Percentiles rank a stretch among this genome's conserved stretches.
Evolutionary conservation across 768 basidiomycete genomes (phyloP).

Genomic region (Piloderma croceum): DNA sequence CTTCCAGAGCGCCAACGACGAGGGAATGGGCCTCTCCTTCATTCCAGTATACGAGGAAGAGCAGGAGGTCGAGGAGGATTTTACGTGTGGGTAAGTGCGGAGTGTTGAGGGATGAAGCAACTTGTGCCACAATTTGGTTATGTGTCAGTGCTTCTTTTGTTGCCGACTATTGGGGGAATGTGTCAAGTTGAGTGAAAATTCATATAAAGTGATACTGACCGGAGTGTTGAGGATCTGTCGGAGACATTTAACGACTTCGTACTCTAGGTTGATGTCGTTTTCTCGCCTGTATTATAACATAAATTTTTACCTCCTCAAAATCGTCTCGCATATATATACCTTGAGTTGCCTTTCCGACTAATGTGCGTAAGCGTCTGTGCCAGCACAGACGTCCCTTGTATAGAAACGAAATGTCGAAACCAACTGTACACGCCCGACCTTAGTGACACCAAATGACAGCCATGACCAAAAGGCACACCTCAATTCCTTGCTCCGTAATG

Average conservation of each 20-base stretch:
- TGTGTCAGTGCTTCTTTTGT: slow-evolving; percentile 71
- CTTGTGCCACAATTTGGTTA: slow-evolving; percentile 66
- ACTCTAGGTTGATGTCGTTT: slow-evolving; percentile 67
- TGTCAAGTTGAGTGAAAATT: slow-evolving; percentile 8
- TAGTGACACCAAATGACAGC: not conserved
- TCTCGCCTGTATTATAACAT: slow-evolving; percentile 49
- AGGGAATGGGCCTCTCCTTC: slow-evolving; percentile 53
- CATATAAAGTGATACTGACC: slow-evolving; percentile 31
- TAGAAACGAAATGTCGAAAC: slow-evolving; percentile 68
- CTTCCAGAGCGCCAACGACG: slow-evolving; percentile 72
- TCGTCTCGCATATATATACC: slow-evolving; percentile 43
- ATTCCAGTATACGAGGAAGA: slow-evolving; percentile 65
- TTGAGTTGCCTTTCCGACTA: slow-evolving; percentile 59
- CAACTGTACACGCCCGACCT: slow-evolving; percentile 44
- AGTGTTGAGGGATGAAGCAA: slow-evolving; percentile 78
- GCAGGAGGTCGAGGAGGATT: slow-evolving; percentile 71
- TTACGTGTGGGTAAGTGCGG: slow-evolving; percentile 76
- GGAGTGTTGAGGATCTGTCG: slow-evolving; percentile 71
- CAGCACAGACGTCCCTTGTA: slow-evolving; percentile 81
- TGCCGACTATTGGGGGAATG: slow-evolving; percentile 45
- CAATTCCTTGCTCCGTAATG: slow-evolving; percentile 73
- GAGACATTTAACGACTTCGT: slow-evolving; percentile 85
- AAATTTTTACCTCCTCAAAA: too few species aligned
- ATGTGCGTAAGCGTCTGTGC: slow-evolving; percentile 73
- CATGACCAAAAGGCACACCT: slow-evolving; percentile 59